Evolutionary conservation across 257 asterid genomes (phyloP).

Genomic region (Solanum rostratum): DNA sequence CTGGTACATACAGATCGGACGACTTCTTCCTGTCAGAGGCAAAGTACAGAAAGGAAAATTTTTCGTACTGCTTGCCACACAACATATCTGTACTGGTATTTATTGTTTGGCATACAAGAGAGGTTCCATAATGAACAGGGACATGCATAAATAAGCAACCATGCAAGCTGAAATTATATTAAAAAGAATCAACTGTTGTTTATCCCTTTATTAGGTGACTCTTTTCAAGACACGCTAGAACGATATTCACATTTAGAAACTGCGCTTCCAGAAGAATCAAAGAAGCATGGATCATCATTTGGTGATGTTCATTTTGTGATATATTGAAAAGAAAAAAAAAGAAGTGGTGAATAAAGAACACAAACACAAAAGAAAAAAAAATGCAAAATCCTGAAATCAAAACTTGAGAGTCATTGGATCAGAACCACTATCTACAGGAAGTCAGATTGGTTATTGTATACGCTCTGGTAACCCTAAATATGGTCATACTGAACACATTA

Average conservation of each 20-base stretch:
- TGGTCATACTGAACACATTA: too few relatives aligned
- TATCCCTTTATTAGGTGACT: neutral
- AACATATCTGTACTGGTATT: neutral
- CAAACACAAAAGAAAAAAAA: too few relatives aligned
- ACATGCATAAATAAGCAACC: neutral
- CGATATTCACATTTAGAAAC: neutral
- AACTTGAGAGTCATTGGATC: too few relatives aligned
- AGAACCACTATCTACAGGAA: too few relatives aligned
- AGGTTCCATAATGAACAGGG: neutral
- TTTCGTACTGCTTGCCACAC: neutral
- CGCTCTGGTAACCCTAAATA: too few relatives aligned
- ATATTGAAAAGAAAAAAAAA: neutral
- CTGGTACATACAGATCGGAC: constrained; percentile 49
- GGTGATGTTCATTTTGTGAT: neutral
- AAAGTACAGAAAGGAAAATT: neutral
- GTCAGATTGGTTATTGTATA: too few relatives aligned
- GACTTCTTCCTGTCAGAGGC: constrained; percentile 48
- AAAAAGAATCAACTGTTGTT: neutral
- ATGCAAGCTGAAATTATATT: neutral
- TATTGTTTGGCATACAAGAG: too few relatives aligned
- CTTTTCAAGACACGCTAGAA: neutral
- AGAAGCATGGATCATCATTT: neutral
- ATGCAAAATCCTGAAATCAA: too few relatives aligned
- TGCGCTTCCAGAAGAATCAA: neutral
- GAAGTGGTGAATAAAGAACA: too few relatives aligned